Evolutionary conservation across 2,329 filamentous ascomycete genomes (phyloP).

Genomic region (Metarhizium anisopliae): DNA sequence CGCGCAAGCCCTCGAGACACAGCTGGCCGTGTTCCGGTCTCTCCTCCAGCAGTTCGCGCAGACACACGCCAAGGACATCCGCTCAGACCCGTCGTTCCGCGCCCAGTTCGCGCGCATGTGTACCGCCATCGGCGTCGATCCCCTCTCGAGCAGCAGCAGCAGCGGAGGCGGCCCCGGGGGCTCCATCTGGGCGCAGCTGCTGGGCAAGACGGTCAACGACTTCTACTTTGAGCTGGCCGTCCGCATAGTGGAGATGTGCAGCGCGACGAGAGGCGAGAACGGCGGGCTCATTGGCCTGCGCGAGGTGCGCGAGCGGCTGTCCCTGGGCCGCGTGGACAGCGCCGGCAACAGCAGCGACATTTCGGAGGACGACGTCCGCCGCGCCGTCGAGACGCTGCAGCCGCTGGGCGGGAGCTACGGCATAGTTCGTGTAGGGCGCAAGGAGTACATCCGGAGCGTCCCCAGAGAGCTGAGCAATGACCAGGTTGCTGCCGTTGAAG

Average conservation of each 20-base stretch:
- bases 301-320: slow-evolving; percentile 71
- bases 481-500: slow-evolving; percentile 86
- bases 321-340: slow-evolving; percentile 53
- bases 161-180: slow-evolving; percentile 19
- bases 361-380: slow-evolving; percentile 85
- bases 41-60: slow-evolving; percentile 90
- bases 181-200: slow-evolving; percentile 85
- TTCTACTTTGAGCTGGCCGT: slow-evolving; percentile 98
- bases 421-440: slow-evolving; percentile 73
- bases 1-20: slow-evolving; percentile 77
- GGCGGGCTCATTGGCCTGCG: slow-evolving; percentile 80
- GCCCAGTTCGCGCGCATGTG: slow-evolving; percentile 99
- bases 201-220: slow-evolving; percentile 88
- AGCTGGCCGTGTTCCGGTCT: slow-evolving; percentile 92
- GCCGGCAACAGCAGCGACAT: slow-evolving; percentile 43
- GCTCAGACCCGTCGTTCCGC: slow-evolving; percentile 87
- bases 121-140: slow-evolving; percentile 91
- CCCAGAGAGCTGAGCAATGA: slow-evolving; percentile 94
- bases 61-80: slow-evolving; percentile 92
- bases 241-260: slow-evolving; percentile 87
- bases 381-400: slow-evolving; percentile 77
- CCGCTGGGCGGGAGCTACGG: slow-evolving; percentile 85
- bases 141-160: slow-evolving; percentile 51
- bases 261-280: slow-evolving; percentile 79
- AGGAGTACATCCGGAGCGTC: slow-evolving; percentile 82